Percentiles rank a stretch among this genome's conserved stretches.
These are phyloP conservation scores for Fusarium newnesense DNA, from an alignment of 2,329 filamentous ascomycete species.

Conservation along the genomic window DNA sequence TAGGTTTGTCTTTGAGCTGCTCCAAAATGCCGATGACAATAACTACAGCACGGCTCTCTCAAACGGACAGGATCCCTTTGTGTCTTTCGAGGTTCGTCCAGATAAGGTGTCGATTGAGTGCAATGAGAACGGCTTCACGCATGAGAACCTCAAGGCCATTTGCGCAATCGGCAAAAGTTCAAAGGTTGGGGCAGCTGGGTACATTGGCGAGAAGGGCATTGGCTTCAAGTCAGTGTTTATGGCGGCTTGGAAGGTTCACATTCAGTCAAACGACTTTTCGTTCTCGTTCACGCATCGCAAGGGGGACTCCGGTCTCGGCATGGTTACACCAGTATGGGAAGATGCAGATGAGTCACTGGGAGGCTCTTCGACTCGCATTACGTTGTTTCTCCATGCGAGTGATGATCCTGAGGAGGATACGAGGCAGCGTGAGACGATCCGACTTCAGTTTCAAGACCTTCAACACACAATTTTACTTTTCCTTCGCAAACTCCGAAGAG, in stretches of 20 bases:
- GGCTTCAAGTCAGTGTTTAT: slow-evolving; percentile 64
- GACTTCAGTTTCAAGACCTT: slow-evolving; percentile 50
- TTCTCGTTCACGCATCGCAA: slow-evolving; percentile 56
- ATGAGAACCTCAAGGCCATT: slow-evolving; percentile 56
- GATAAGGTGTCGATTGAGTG: slow-evolving; percentile 57
- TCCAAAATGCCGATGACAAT: slow-evolving; percentile 67
- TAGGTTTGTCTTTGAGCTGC: slow-evolving; percentile 62
- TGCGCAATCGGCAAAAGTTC: slow-evolving; percentile 59
- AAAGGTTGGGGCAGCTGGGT: slow-evolving; percentile 53
- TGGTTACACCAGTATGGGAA: slow-evolving; percentile 59
- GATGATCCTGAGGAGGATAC: slow-evolving; percentile 26
- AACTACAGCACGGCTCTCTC: slow-evolving; percentile 45
- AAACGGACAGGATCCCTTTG: slow-evolving; percentile 41
- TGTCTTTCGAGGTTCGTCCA: slow-evolving; percentile 51
- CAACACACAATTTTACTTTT: slow-evolving; percentile 55
- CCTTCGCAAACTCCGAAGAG: slow-evolving; percentile 51
- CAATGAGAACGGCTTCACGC: slow-evolving; percentile 60
- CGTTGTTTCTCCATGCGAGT: slow-evolving; percentile 49
- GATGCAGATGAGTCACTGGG: slow-evolving; percentile 29
- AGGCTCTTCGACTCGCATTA: slow-evolving; percentile 49
- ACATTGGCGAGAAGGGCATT: slow-evolving; percentile 63
- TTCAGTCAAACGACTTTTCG: slow-evolving; percentile 56
- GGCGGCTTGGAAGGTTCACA: slow-evolving; percentile 55
- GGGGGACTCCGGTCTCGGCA: slow-evolving; percentile 60
- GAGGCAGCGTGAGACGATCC: slow-evolving; percentile 41